phyloP scores from a whole-genome alignment of 768 basidiomycete genomes.

The Suillus weaverae region DNA sequence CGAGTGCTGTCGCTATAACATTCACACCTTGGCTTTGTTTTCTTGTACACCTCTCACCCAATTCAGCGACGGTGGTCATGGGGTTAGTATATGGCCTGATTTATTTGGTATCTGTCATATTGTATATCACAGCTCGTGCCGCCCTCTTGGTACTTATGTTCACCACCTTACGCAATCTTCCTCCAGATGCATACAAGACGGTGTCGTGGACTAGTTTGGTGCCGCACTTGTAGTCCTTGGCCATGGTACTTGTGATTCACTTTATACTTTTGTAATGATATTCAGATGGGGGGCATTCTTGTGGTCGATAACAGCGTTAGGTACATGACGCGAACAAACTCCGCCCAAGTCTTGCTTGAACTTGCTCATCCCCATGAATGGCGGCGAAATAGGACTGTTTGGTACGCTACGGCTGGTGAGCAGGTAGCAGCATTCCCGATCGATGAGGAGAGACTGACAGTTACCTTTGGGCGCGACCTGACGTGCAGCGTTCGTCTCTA shows the following conservation, averaged over 20 bases:
- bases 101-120: background rate
- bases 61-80: too few species aligned
- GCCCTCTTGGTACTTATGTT: background rate
- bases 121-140: background rate
- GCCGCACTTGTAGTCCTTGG: background rate
- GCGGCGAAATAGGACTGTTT: constrained; percentile 56
- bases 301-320: background rate
- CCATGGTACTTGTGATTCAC: background rate
- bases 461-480: constrained; percentile 69
- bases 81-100: background rate
- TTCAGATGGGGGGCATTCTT: background rate
- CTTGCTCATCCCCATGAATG: constrained; percentile 32
- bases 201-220: background rate
- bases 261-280: background rate
- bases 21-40: background rate
- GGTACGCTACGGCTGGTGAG: constrained; percentile 68
- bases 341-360: too few species aligned
- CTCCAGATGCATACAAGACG: background rate
- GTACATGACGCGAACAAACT: background rate
- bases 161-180: background rate
- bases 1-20: constrained; percentile 13
- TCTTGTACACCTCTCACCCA: too few species aligned
- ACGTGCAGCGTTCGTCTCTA: constrained; percentile 67
- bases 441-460: constrained; percentile 49
- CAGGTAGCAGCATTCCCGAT: constrained; percentile 69